A percentile compares a stretch with the other conserved stretches of the same genome.
phyloP scores from a whole-genome alignment of 352 stramenopile genomes.

The Peronospora belbahrii region DNA sequence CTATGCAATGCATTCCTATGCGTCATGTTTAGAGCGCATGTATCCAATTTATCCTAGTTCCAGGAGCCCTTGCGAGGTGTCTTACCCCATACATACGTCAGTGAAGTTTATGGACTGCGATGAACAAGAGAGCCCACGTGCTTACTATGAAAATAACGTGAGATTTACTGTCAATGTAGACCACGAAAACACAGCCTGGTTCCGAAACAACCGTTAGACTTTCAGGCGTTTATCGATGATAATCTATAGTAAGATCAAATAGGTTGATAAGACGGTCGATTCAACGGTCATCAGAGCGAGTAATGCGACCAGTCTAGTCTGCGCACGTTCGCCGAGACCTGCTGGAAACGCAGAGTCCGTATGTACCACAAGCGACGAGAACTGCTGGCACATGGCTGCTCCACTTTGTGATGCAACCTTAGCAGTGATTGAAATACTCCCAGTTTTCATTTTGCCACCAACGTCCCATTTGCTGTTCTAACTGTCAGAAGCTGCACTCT shows the following conservation, averaged over 20 bases:
- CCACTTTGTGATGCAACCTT: too few relatives aligned
- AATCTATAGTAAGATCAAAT: slow-evolving; percentile 8
- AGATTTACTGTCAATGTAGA: not conserved
- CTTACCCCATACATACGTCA: slow-evolving; percentile 24
- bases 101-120: slow-evolving; percentile 5
- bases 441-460: slow-evolving; percentile 38
- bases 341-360: slow-evolving; percentile 34
- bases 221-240: not conserved
- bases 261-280: slow-evolving; percentile 7
- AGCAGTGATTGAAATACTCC: slow-evolving; percentile 18
- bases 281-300: slow-evolving; percentile 7
- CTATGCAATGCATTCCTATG: slow-evolving; percentile 1
- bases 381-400: slow-evolving; percentile 22
- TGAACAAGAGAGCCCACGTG: slow-evolving; percentile 17
- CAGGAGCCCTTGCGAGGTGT: slow-evolving; percentile 1
- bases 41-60: slow-evolving; percentile 4
- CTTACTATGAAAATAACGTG: not conserved
- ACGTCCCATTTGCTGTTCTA: slow-evolving; percentile 16
- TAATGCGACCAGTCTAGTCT: slow-evolving; percentile 25
- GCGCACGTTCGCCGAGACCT: slow-evolving; percentile 34
- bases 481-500: slow-evolving; percentile 8
- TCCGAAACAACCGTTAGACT: slow-evolving; percentile 11
- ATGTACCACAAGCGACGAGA: slow-evolving; percentile 32
- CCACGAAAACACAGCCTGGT: slow-evolving; percentile 6
- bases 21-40: slow-evolving; percentile 3